Conservation (phyloP, 345 rosid species). For the Aquilaria yunnanensis region DNA sequence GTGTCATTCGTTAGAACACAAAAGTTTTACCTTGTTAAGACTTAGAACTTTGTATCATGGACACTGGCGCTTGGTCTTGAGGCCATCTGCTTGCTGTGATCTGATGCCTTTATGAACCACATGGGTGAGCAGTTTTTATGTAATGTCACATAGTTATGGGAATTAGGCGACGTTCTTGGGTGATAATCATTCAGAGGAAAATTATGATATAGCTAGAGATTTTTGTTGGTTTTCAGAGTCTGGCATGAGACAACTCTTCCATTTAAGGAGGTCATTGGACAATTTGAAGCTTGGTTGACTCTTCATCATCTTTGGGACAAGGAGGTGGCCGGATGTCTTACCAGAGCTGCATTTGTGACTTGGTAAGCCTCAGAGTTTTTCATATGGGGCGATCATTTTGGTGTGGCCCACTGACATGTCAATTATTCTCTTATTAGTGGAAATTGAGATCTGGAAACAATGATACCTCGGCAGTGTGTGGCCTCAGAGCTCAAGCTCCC, state of each 20-base stretch:
- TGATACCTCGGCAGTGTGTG: conserved; percentile 64
- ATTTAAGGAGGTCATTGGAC: conserved; percentile 56
- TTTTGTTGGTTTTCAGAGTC: conserved; percentile 40
- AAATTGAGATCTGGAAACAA: conserved; percentile 83
- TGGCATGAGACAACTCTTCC: conserved; percentile 88
- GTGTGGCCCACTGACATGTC: conserved; percentile 15
- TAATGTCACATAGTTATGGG: too few relatives aligned
- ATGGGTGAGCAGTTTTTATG: too few relatives aligned
- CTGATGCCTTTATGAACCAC: too few relatives aligned
- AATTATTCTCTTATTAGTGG: conserved; percentile 38
- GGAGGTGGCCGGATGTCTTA: conserved; percentile 34
- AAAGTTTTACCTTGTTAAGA: too few relatives aligned
- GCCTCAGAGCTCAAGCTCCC: conserved; percentile 64
- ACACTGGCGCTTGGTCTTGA: too few relatives aligned
- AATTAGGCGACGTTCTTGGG: too few relatives aligned
- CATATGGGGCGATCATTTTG: too few relatives aligned
- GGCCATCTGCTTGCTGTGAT: too few relatives aligned
- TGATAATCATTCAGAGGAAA: too few relatives aligned
- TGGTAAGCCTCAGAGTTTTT: conserved; percentile 38
- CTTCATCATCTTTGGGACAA: conserved; percentile 48
- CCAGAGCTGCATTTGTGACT: conserved; percentile 72
- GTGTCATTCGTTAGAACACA: too few relatives aligned
- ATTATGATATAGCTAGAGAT: too few relatives aligned
- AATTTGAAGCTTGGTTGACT: conserved; percentile 76
- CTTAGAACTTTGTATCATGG: too few relatives aligned